Evolutionary conservation across 768 basidiomycete genomes (phyloP).

Genomic region (Auriculariales sp.): DNA sequence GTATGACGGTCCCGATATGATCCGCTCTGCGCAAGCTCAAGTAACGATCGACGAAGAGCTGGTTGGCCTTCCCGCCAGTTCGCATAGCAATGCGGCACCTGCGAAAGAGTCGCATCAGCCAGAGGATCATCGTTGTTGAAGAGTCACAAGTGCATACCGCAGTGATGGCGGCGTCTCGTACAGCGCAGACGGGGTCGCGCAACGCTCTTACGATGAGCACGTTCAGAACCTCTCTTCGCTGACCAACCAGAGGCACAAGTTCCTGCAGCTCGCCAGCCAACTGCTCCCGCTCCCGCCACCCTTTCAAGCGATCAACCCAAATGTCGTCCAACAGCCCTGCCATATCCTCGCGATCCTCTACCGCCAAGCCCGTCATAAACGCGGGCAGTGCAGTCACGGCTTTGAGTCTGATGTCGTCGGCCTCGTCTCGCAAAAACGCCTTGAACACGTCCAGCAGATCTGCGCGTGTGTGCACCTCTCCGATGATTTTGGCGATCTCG

Average conservation of each 20-base stretch:
- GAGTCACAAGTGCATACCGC: slow-evolving; percentile 32
- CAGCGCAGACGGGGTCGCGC: slow-evolving; percentile 69
- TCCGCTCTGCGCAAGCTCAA: slow-evolving; percentile 5
- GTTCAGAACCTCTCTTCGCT: slow-evolving; percentile 32
- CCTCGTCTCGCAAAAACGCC: slow-evolving; percentile 41
- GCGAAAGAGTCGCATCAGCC: slow-evolving; percentile 11
- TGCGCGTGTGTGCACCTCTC: slow-evolving; percentile 42
- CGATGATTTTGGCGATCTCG: slow-evolving; percentile 77
- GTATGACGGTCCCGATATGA: slow-evolving; percentile 51
- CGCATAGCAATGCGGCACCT: slow-evolving; percentile 37
- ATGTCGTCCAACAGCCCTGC: slow-evolving; percentile 26
- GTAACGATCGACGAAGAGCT: slow-evolving; percentile 25
- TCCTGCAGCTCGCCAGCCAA: slow-evolving; percentile 40
- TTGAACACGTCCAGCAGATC: slow-evolving; percentile 68
- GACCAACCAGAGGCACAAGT: slow-evolving; percentile 26
- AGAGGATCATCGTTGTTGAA: slow-evolving; percentile 6
- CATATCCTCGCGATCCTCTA: slow-evolving; percentile 28
- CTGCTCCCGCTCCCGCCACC: slow-evolving; percentile 74
- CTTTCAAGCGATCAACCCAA: slow-evolving; percentile 46
- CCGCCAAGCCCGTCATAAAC: slow-evolving; percentile 40
- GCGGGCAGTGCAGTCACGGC: slow-evolving; percentile 49
- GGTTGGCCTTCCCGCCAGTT: slow-evolving; percentile 21
- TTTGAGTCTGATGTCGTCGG: slow-evolving; percentile 54
- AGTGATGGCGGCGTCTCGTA: slow-evolving; percentile 59
- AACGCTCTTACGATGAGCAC: slow-evolving; percentile 46